phyloP scores from a whole-genome alignment of 2,329 filamentous ascomycete species.

The Fusarium sp. region DNA sequence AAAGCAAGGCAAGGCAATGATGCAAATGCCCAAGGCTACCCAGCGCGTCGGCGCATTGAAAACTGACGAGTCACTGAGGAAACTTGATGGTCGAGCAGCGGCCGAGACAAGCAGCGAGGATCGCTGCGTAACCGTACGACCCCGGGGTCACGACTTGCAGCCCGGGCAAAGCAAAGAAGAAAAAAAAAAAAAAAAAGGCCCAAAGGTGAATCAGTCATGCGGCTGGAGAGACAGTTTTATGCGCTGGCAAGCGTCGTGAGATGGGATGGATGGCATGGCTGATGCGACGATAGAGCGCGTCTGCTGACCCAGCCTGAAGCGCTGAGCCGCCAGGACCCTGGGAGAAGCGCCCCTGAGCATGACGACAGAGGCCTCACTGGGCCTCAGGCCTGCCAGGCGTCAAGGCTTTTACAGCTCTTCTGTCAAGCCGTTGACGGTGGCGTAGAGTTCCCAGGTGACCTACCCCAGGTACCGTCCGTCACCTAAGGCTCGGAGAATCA shows the following conservation, averaged over 20 bases:
- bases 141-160: slow-evolving; percentile 9
- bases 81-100: slow-evolving; percentile 27
- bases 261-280: slow-evolving; percentile 31
- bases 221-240: slow-evolving; percentile 42
- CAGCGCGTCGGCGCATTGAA: slow-evolving; percentile 11
- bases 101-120: slow-evolving; percentile 31
- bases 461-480: slow-evolving; percentile 37
- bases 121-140: slow-evolving; percentile 14
- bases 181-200: slow-evolving; percentile 25
- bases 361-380: slow-evolving; percentile 38
- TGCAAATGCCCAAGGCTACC: slow-evolving; percentile 18
- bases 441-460: slow-evolving; percentile 32
- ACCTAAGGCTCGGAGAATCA: slow-evolving; percentile 36
- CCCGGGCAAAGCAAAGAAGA: slow-evolving; percentile 28
- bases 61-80: slow-evolving; percentile 39
- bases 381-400: slow-evolving; percentile 9
- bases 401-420: slow-evolving; percentile 26
- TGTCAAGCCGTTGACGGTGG: slow-evolving; percentile 18
- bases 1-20: slow-evolving; percentile 18
- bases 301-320: slow-evolving; percentile 40
- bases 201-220: slow-evolving; percentile 41
- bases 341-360: slow-evolving; percentile 36
- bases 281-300: slow-evolving; percentile 34
- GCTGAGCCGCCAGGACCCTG: slow-evolving; percentile 40
- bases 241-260: slow-evolving; percentile 40